These are phyloP conservation scores for Scedosporium dehoogii DNA, from an alignment of 2,329 filamentous ascomycete genomes.

Conservation along the genomic window DNA sequence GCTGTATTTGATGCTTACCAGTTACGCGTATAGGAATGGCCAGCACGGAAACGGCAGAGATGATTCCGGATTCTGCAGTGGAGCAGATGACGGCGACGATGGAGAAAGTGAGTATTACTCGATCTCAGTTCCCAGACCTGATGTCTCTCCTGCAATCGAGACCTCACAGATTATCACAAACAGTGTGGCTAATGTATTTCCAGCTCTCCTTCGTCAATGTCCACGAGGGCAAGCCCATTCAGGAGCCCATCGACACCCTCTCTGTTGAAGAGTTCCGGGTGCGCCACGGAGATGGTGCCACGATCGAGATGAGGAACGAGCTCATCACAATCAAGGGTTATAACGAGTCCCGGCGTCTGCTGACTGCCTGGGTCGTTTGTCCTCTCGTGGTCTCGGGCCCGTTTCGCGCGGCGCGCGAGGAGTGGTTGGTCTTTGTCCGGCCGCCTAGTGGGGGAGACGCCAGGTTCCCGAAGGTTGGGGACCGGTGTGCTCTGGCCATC, in stretches of 20 bases:
- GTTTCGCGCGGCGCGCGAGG: constrained; percentile 1
- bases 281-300: constrained; percentile 5
- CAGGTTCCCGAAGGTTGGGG: constrained; percentile 8
- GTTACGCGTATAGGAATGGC: too few relatives aligned
- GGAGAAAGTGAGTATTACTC: too few relatives aligned
- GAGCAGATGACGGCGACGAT: too few relatives aligned
- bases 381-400: constrained; percentile 1
- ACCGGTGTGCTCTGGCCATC: neutral
- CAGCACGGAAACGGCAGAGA: too few relatives aligned
- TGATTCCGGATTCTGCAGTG: too few relatives aligned
- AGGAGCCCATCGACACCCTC: neutral
- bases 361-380: constrained; percentile 8
- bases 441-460: neutral
- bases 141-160: too few relatives aligned
- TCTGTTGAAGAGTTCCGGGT: constrained; percentile 3
- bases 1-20: too few relatives aligned
- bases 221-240: neutral
- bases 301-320: constrained; percentile 10
- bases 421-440: constrained; percentile 9
- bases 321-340: constrained; percentile 1
- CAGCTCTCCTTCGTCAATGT: neutral
- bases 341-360: constrained; percentile 2
- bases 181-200: neutral
- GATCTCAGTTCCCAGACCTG: too few relatives aligned
- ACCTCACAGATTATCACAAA: too few relatives aligned